phyloP scores from a whole-genome alignment of 352 stramenopile species.

The Pythium rhizo-oryzae region DNA sequence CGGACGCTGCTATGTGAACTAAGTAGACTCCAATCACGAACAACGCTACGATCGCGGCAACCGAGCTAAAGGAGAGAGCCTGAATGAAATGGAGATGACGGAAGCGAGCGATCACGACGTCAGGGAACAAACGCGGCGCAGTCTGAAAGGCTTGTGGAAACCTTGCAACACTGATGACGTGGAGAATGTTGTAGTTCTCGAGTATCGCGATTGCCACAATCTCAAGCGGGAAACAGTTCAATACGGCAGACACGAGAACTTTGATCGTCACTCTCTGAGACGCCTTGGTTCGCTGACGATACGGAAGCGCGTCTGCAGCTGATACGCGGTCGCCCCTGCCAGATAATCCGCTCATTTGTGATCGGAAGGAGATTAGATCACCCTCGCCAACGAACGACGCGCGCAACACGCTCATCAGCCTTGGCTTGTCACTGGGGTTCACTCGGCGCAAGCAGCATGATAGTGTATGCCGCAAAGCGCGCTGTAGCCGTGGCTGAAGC shows the following conservation, averaged over 20 bases:
- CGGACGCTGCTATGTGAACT: slow-evolving; percentile 51
- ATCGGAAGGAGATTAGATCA: slow-evolving; percentile 17
- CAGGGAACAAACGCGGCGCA: slow-evolving; percentile 26
- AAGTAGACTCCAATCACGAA: slow-evolving; percentile 59
- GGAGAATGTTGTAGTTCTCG: slow-evolving; percentile 47
- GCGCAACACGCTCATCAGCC: slow-evolving; percentile 20
- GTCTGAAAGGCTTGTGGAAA: slow-evolving; percentile 28
- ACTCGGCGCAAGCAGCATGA: slow-evolving; percentile 20
- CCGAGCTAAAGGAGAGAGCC: slow-evolving; percentile 49
- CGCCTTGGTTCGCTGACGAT: slow-evolving; percentile 1
- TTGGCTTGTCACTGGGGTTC: slow-evolving; percentile 11
- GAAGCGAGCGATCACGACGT: slow-evolving; percentile 29
- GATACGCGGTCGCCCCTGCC: slow-evolving; percentile 14
- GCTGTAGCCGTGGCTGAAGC: slow-evolving; percentile 4
- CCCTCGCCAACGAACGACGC: slow-evolving; percentile 17
- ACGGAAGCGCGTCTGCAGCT: slow-evolving; percentile 19
- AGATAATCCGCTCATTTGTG: slow-evolving; percentile 16
- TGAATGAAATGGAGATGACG: slow-evolving; percentile 30
- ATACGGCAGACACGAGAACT: background rate
- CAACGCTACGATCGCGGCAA: slow-evolving; percentile 44
- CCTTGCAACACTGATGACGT: slow-evolving; percentile 41
- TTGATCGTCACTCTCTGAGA: slow-evolving; percentile 1
- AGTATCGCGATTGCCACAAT: slow-evolving; percentile 21
- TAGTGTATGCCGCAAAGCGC: background rate
- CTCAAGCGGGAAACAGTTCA: slow-evolving; percentile 52